Conservation (phyloP, 1,284 basidiomycete genomes). For the Boletus semigastroideus region DNA sequence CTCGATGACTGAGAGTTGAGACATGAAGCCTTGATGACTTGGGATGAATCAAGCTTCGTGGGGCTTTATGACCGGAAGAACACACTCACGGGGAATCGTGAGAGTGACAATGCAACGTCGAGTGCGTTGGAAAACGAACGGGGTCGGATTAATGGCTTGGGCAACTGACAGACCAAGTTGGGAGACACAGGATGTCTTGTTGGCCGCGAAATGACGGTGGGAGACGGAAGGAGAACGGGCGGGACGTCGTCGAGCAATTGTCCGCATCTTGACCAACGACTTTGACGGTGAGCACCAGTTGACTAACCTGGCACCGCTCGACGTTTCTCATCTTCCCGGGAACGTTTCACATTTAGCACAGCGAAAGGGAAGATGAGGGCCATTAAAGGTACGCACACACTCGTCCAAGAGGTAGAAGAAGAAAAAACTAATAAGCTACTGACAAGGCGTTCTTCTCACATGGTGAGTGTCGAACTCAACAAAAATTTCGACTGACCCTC, state of each 20-base stretch:
- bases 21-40: constrained; percentile 9
- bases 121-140: not conserved
- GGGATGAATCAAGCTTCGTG: not conserved
- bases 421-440: constrained; percentile 1
- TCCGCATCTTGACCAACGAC: not conserved
- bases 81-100: constrained; percentile 14
- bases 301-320: not conserved
- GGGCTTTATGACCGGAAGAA: not conserved
- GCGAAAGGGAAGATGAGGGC: constrained; percentile 56
- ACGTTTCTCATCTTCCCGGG: constrained; percentile 5
- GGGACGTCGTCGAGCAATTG: constrained; percentile 2
- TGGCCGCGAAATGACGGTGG: constrained; percentile 27
- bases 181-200: constrained; percentile 21
- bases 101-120: not conserved
- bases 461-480: constrained; percentile 57
- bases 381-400: constrained; percentile 53
- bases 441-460: constrained; percentile 66
- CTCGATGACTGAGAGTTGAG: constrained; percentile 52
- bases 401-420: not conserved
- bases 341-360: constrained; percentile 4
- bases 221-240: not conserved
- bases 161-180: constrained; percentile 22
- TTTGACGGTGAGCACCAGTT: not conserved
- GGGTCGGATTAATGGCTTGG: not conserved
- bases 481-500: too few species aligned